These are phyloP conservation scores for Teratosphaeria zuluensis DNA, from an alignment of 2,329 filamentous ascomycete genomes.

Conservation along the genomic window DNA sequence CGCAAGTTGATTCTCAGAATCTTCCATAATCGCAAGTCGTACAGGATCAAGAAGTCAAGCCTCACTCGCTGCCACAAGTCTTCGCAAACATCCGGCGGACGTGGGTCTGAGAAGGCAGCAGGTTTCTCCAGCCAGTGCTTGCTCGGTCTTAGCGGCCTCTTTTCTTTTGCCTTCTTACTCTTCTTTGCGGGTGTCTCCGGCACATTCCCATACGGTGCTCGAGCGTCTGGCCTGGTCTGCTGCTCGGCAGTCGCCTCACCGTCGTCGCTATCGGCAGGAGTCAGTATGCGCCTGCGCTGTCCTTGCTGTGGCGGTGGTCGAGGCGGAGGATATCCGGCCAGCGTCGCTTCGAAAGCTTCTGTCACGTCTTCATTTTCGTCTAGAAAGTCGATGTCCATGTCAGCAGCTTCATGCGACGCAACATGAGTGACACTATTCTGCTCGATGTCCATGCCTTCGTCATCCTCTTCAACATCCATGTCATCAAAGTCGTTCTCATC, in stretches of 20 bases:
- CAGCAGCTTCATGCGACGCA: conserved; percentile 30
- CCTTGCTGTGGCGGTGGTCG: conserved; percentile 45
- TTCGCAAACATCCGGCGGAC: conserved; percentile 57
- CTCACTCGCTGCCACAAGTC: conserved; percentile 83
- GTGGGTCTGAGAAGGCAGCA: conserved; percentile 39
- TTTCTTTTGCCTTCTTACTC: conserved; percentile 28
- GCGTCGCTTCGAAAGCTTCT: conserved; percentile 67
- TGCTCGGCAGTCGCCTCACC: conserved; percentile 35
- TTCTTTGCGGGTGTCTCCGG: conserved; percentile 62
- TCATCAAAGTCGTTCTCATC: conserved; percentile 25
- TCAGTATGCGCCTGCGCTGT: conserved; percentile 20
- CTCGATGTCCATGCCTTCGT: conserved; percentile 15
- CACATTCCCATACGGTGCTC: conserved; percentile 45
- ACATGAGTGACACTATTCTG: conserved; percentile 25
- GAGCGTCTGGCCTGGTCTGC: conserved; percentile 34
- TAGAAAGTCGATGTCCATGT: conserved; percentile 40
- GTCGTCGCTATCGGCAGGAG: conserved; percentile 24
- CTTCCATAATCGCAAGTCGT: conserved; percentile 94
- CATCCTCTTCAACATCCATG: conserved; percentile 14
- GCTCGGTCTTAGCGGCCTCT: conserved; percentile 52
- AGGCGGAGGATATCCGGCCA: conserved; percentile 64
- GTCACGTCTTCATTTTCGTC: conserved; percentile 52
- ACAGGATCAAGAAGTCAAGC: conserved; percentile 88
- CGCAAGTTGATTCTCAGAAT: conserved; percentile 82
- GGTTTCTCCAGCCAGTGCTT: conserved; percentile 83